These are phyloP conservation scores for Pseudocercospora fuligena DNA, from an alignment of 2,329 filamentous ascomycete species.

Conservation along the genomic window DNA sequence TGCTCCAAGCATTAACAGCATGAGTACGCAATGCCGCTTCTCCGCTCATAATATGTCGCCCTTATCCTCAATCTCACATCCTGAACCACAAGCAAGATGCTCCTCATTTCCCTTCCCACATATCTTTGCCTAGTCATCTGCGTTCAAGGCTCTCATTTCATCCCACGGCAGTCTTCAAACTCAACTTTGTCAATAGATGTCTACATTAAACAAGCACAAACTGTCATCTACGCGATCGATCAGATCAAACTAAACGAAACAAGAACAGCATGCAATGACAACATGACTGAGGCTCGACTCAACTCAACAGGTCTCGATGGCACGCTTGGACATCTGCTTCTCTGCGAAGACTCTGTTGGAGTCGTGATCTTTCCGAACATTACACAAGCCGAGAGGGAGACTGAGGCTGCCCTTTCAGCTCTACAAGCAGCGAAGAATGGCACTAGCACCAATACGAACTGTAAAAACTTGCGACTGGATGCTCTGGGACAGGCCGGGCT, in stretches of 20 bases:
- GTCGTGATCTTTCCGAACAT: conserved; percentile 12
- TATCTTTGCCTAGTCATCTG: neutral
- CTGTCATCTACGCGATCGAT: neutral
- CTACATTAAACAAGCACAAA: neutral
- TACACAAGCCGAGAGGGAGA: conserved; percentile 1
- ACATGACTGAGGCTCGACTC: neutral
- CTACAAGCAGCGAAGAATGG: neutral
- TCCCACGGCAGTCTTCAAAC: neutral
- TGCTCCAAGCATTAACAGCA: conserved; percentile 5
- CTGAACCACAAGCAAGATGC: neutral
- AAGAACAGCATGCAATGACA: neutral
- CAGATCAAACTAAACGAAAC: neutral
- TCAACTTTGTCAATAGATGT: neutral
- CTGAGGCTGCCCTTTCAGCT: neutral
- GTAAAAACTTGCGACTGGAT: neutral
- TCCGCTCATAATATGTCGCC: neutral
- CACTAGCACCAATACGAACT: neutral
- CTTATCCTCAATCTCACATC: neutral
- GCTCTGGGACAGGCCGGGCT: conserved; percentile 8
- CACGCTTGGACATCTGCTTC: neutral
- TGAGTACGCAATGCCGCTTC: neutral
- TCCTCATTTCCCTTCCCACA: neutral
- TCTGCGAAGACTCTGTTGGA: conserved; percentile 6
- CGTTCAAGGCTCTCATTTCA: neutral
- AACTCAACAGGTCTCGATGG: neutral